phyloP scores from a whole-genome alignment of 2,329 filamentous ascomycete species.

The Thelonectria blattea region DNA sequence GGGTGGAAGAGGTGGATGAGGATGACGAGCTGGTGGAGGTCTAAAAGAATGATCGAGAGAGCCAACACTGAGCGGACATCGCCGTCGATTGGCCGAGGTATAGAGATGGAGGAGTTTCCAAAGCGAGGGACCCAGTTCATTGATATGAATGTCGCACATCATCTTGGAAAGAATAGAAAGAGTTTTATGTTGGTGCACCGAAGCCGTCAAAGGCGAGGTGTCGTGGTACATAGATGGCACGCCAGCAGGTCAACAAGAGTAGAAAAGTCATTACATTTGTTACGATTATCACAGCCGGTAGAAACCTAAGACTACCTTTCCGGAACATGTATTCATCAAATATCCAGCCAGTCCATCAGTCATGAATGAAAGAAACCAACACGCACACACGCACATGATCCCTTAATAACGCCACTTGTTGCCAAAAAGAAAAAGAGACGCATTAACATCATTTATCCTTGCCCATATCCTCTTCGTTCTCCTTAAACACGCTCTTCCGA shows the following conservation, averaged over 20 bases:
- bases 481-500: slow-evolving; percentile 51
- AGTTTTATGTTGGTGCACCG: background rate
- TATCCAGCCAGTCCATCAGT: background rate
- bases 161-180: background rate
- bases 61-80: no score
- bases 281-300: slow-evolving; percentile 6
- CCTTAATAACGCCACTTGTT: slow-evolving; percentile 27
- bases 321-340: slow-evolving; percentile 11
- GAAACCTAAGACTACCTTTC: background rate
- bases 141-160: background rate
- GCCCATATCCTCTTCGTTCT: slow-evolving; percentile 50
- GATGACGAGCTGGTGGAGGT: slow-evolving; percentile 63
- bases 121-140: background rate
- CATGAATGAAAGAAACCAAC: slow-evolving; percentile 2
- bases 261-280: slow-evolving; percentile 15
- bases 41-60: slow-evolving; percentile 40
- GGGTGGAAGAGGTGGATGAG: slow-evolving; percentile 55
- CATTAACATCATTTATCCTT: slow-evolving; percentile 21
- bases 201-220: slow-evolving; percentile 1
- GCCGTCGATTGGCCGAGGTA: background rate
- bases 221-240: background rate
- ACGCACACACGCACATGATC: slow-evolving; percentile 10
- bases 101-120: background rate
- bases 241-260: background rate
- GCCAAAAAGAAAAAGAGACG: background rate